Conservation (phyloP, 306 rosid species). For the Rosa persica region DNA sequence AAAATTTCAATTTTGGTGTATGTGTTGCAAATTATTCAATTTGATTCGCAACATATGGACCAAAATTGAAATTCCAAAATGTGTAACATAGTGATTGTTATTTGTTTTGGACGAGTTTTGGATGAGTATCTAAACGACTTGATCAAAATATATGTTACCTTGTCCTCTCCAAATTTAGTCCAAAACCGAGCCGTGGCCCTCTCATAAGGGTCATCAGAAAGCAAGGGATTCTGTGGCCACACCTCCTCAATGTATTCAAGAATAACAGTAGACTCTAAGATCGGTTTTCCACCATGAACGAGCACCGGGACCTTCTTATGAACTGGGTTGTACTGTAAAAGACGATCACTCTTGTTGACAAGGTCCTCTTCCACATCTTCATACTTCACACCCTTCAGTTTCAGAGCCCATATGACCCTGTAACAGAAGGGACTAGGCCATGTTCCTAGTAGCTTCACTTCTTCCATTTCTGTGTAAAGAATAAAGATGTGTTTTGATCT, state of each 20-base stretch:
- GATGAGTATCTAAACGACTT: not conserved
- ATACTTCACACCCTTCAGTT: constrained; percentile 24
- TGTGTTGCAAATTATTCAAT: too few species aligned
- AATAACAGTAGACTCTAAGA: constrained; percentile 15
- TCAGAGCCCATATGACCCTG: constrained; percentile 28
- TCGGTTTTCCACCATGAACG: constrained; percentile 14
- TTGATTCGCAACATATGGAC: not conserved
- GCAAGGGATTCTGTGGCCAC: constrained; percentile 24
- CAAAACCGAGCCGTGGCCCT: constrained; percentile 24
- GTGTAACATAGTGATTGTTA: too few species aligned
- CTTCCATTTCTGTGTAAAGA: constrained; percentile 14
- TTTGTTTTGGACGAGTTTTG: not conserved
- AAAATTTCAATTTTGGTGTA: too few species aligned
- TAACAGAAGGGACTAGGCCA: constrained; percentile 21
- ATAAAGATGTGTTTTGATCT: not conserved
- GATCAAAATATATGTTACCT: constrained; percentile 3
- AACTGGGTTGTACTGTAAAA: constrained; percentile 22
- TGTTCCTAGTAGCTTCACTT: constrained; percentile 29
- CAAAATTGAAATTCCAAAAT: too few species aligned
- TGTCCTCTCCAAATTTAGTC: constrained; percentile 3
- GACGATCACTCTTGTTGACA: constrained; percentile 23
- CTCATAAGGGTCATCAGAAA: constrained; percentile 1
- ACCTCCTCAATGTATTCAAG: constrained; percentile 28
- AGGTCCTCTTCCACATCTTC: constrained; percentile 30
- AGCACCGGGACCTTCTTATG: constrained; percentile 26